Base-by-base conservation (phyloP, 169 alveolate species). In the Plasmodium blacklocki region DNA sequence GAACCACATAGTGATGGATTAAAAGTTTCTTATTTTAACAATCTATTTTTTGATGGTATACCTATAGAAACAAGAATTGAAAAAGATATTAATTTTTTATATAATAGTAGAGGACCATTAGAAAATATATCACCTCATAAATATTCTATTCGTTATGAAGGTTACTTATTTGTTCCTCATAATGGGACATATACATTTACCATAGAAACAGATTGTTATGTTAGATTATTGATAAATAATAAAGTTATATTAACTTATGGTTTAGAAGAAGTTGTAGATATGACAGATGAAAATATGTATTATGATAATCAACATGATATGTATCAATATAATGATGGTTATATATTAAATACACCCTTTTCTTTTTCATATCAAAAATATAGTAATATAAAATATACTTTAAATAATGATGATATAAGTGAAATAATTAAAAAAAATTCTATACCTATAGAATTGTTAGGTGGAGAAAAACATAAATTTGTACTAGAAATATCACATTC, bases 401-500 rank as follows among this genome's bases (percentile, higher is more conserved):
- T 93, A 15, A 92, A 88, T 50, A 88, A 95, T 32, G 93, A 88
- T 86, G 88, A 89, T 54, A 45, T 68, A 15, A 86, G 83, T n/a
- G 73, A 89, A 15, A 91, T 80, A 26, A 87, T 68, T 12, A 91
- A 87, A 21, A 93, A 23, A 12, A 23, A 93, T 18, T 95, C 98
- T 9, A 91, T 64, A 32, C 93, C 96, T 3, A 93, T 94, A 74
- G 95, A 96, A 74, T 93, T 96, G 29, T 50, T 93, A 15, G 98
- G 97, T 2, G 98, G 98, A 1, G 95, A 94, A 68, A 95, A 95
- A 54, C 94, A 96, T 83, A 83, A 92, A 59, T 88, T 96, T 15
- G 88, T 94, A 64, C 80, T 96, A 15, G 98, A 95, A 68, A 73
- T 96, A 88, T 93, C 96, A 86, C 98, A 96, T 83, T 88, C 97